Evolutionary conservation across 768 basidiomycete genomes (phyloP).

Genomic region (Tricholoma sp.): DNA sequence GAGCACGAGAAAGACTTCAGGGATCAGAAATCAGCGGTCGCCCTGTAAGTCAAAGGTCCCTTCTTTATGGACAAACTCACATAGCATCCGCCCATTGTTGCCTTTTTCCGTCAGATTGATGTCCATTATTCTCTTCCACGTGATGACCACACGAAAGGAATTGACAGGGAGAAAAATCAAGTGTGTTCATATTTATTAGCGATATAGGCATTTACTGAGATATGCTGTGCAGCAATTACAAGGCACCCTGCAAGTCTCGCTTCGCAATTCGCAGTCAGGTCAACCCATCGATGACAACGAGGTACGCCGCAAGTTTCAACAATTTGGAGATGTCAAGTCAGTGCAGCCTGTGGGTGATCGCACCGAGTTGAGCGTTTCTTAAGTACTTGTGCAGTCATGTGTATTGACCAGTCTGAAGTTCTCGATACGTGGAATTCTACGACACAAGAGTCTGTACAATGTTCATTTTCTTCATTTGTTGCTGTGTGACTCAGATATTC

Average conservation of each 20-base stretch:
- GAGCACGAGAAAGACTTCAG: slow-evolving; percentile 87
- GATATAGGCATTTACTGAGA: not conserved
- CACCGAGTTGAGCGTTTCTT: slow-evolving; percentile 40
- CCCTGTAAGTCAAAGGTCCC: slow-evolving; percentile 56
- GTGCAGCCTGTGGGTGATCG: slow-evolving; percentile 64
- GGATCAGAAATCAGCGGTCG: slow-evolving; percentile 84
- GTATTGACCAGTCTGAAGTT: slow-evolving; percentile 39
- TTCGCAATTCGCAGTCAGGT: slow-evolving; percentile 65
- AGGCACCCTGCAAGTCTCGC: slow-evolving; percentile 77
- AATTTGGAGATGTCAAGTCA: slow-evolving; percentile 86
- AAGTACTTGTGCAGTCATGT: not conserved
- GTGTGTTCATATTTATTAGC: slow-evolving; percentile 30
- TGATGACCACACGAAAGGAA: slow-evolving; percentile 69
- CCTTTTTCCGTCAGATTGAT: slow-evolving; percentile 66
- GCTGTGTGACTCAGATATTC: slow-evolving; percentile 5
- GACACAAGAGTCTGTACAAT: slow-evolving; percentile 66
- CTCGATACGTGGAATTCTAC: slow-evolving; percentile 90
- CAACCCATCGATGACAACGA: slow-evolving; percentile 80
- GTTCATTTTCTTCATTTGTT: not conserved
- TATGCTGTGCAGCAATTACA: slow-evolving; percentile 54
- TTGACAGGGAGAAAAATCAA: slow-evolving; percentile 79
- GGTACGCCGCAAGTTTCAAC: slow-evolving; percentile 79
- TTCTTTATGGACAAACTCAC: not conserved
- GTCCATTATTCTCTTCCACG: slow-evolving; percentile 96
- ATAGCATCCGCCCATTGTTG: slow-evolving; percentile 18